Base-by-base conservation (phyloP, 2,329 filamentous ascomycete genomes). In the Basipetospora chlamydospora region DNA sequence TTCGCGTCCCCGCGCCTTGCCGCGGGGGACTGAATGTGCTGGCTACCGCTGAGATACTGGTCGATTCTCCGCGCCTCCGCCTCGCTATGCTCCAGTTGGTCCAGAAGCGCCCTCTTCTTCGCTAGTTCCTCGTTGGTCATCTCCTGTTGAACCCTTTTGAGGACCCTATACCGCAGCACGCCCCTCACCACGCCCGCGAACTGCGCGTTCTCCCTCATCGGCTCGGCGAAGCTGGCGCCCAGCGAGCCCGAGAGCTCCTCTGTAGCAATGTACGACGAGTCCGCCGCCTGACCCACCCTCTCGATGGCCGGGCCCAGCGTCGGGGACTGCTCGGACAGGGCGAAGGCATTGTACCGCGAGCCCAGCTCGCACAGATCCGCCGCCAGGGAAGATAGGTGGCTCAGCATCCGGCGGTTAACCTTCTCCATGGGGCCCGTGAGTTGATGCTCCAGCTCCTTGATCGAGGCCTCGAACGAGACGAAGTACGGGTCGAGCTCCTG, bases 401-500 rank as follows among this genome's bases (percentile, higher is more conserved):
- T 83, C 6, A 98, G 63, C 5, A 87, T 86, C 25, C 90, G 74
- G 22, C 88, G 76, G 50, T 96, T 98, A 42, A 95, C 86, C 56
- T 93, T 95, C 54, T 98, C 92, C 65, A 98, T 94, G 5, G 85
- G 86, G 0, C 90, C 90, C 49, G 82, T 86, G 3, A 98, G 66
- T 4, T 96, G 68, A 12, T 80, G 66, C 55, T 98, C 92, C 2
- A 96, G 66, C 45, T 96, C 88, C 52, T 90, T 86, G 8, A 87
- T 94, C 2, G 86, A 88, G 3, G 79, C 70, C 54, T 98, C 92
- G 46, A 92, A 98, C 26, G 84, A 80, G 41, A 88, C 78, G 57
- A 98, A 98, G 56, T 96, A 98, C 2, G 87, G 86, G 49, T 98
- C 90, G 12, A 98, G 67, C 37, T 96, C 88, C 48, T 86, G 77